phyloP scores from a whole-genome alignment of 2,329 filamentous ascomycete genomes.

The Rachicladosporium sp. region DNA sequence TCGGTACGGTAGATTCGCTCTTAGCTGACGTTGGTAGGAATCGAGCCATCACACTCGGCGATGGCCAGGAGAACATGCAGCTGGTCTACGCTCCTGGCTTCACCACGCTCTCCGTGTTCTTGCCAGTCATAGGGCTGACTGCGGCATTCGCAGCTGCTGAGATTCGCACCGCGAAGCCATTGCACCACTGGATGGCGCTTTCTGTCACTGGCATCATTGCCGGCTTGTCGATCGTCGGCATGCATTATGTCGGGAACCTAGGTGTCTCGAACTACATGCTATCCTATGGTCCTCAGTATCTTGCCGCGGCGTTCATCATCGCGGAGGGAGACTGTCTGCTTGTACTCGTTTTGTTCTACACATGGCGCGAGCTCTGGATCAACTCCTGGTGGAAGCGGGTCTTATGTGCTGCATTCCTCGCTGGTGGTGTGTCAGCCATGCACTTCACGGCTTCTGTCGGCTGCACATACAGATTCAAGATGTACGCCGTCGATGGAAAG shows the following conservation, averaged over 20 bases:
- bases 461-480: slow-evolving; percentile 51
- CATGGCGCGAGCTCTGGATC: slow-evolving; percentile 63
- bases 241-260: slow-evolving; percentile 78
- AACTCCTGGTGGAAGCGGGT: slow-evolving; percentile 65
- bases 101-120: slow-evolving; percentile 65
- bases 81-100: slow-evolving; percentile 61
- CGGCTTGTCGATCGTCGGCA: slow-evolving; percentile 64
- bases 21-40: slow-evolving; percentile 46
- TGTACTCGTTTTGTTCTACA: slow-evolving; percentile 65
- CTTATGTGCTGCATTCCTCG: slow-evolving; percentile 54
- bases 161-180: slow-evolving; percentile 19
- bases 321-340: slow-evolving; percentile 58
- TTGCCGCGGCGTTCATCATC: slow-evolving; percentile 59
- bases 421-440: slow-evolving; percentile 70
- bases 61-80: slow-evolving; percentile 51
- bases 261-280: slow-evolving; percentile 68
- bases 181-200: slow-evolving; percentile 23
- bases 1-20: too few relatives aligned
- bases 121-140: slow-evolving; percentile 66
- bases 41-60: slow-evolving; percentile 58
- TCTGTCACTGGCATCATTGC: slow-evolving; percentile 54
- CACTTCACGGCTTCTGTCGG: slow-evolving; percentile 70
- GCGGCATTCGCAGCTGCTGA: slow-evolving; percentile 59
- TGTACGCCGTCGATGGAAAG: slow-evolving; percentile 28
- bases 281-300: slow-evolving; percentile 45